Evolutionary conservation across 768 basidiomycete genomes (phyloP).

Genomic region (Suillus variegatus): DNA sequence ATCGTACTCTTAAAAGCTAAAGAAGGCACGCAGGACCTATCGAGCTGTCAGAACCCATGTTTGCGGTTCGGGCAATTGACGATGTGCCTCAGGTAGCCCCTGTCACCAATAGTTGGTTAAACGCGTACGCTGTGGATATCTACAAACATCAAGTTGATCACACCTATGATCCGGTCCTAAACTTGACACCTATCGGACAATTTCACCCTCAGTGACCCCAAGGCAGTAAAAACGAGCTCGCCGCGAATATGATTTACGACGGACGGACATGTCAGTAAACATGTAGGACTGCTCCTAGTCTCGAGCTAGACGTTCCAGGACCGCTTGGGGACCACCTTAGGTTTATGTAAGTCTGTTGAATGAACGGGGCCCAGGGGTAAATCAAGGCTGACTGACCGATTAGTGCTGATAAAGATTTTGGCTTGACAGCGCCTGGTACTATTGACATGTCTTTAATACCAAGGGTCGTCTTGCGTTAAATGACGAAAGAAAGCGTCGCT

Average conservation of each 20-base stretch:
- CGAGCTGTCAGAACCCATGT: conserved; percentile 69
- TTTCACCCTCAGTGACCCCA: background rate
- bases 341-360: conserved; percentile 50
- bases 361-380: conserved; percentile 39
- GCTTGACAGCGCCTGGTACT: conserved; percentile 63
- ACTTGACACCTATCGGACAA: background rate
- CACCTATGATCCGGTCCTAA: background rate
- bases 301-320: background rate
- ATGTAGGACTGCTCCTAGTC: background rate
- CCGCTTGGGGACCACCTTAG: background rate
- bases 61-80: conserved; percentile 49
- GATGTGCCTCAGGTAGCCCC: background rate
- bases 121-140: background rate
- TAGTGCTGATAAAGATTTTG: conserved; percentile 55
- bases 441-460: conserved; percentile 70
- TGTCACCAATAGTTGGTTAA: background rate
- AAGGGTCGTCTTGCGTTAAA: conserved; percentile 70
- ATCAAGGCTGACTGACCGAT: conserved; percentile 41
- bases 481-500: conserved; percentile 56
- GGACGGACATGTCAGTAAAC: background rate
- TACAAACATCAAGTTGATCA: background rate
- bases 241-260: conserved; percentile 13
- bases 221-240: conserved; percentile 19
- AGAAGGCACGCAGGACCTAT: conserved; percentile 82
- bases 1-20: background rate